These are phyloP conservation scores for Cyclotella atomus DNA, from an alignment of 108 stramenopile species.

Conservation along the genomic window DNA sequence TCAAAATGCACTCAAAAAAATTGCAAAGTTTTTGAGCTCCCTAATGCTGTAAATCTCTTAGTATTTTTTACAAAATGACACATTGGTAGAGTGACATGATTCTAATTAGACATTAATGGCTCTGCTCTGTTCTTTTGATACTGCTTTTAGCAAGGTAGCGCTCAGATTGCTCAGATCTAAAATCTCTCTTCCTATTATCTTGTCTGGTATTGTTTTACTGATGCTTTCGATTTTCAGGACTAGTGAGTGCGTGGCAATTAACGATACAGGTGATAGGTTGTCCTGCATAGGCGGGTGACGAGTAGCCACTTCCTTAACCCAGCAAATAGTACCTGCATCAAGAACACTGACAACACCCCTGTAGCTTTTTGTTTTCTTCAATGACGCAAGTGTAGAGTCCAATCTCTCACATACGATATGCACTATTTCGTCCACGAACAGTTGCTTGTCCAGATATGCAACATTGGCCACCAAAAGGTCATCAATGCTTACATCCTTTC, in stretches of 20 bases:
- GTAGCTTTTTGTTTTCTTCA: slow-evolving; percentile 54
- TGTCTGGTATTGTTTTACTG: slow-evolving; percentile 46
- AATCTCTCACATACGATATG: slow-evolving; percentile 72
- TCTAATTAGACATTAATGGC: too few relatives aligned
- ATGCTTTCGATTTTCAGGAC: slow-evolving; percentile 66
- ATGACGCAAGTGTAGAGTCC: slow-evolving; percentile 45
- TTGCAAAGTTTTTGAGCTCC: too few relatives aligned
- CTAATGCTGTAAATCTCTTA: too few relatives aligned
- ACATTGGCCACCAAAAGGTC: slow-evolving; percentile 58
- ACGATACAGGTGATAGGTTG: slow-evolving; percentile 39
- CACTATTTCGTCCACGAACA: slow-evolving; percentile 66
- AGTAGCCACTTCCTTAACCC: slow-evolving; percentile 69
- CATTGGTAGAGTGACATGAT: too few relatives aligned
- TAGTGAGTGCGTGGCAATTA: slow-evolving; percentile 67
- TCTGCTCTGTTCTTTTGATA: slow-evolving; percentile 27
- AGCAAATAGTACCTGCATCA: slow-evolving; percentile 79
- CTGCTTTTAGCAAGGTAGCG: slow-evolving; percentile 67
- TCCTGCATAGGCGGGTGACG: slow-evolving; percentile 28
- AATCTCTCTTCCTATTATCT: slow-evolving; percentile 53
- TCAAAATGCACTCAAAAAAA: too few relatives aligned
- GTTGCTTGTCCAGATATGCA: slow-evolving; percentile 43
- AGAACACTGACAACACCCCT: slow-evolving; percentile 65
- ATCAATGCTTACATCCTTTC: slow-evolving; percentile 73
- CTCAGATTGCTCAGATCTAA: slow-evolving; percentile 68
- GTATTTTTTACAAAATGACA: too few relatives aligned